phyloP scores from a whole-genome alignment of 2,329 filamentous ascomycete species.

The Pseudopithomyces maydicus region DNA sequence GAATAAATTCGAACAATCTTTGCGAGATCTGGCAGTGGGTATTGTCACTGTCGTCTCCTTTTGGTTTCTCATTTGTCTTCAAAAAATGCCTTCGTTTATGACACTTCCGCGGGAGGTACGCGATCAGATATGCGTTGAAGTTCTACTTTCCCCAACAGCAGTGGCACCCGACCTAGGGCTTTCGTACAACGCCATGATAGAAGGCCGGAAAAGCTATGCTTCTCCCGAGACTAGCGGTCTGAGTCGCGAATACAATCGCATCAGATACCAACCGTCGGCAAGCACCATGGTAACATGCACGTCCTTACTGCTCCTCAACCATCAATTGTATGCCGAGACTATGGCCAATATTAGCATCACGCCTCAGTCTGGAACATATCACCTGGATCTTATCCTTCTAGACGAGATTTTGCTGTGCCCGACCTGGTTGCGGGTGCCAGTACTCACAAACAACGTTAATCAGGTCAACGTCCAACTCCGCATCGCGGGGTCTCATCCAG shows the following conservation, averaged over 20 bases:
- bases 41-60: too few species aligned
- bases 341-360: slow-evolving; percentile 7
- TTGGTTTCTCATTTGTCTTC: too few species aligned
- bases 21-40: too few species aligned
- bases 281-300: slow-evolving; percentile 5
- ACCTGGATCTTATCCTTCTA: slow-evolving; percentile 19
- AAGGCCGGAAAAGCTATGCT: background rate
- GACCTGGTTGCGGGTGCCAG: slow-evolving; percentile 19
- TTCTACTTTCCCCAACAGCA: slow-evolving; percentile 7
- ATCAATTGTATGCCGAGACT: slow-evolving; percentile 18
- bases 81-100: slow-evolving; percentile 35
- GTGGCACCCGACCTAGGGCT: slow-evolving; percentile 7
- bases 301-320: slow-evolving; percentile 15
- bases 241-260: background rate
- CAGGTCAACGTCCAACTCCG: slow-evolving; percentile 16
- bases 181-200: slow-evolving; percentile 6
- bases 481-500: slow-evolving; percentile 13
- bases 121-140: slow-evolving; percentile 19
- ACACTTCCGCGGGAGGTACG: slow-evolving; percentile 21
- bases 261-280: background rate
- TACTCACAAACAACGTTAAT: slow-evolving; percentile 12
- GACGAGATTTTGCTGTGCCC: slow-evolving; percentile 18
- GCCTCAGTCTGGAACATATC: slow-evolving; percentile 4
- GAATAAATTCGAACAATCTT: too few species aligned
- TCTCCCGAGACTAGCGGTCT: background rate